A percentile compares a stretch with the other conserved stretches of the same genome.
Evolutionary conservation across 78 protist genomes (phyloP).

Genomic region (Isochrysis galbana): DNA sequence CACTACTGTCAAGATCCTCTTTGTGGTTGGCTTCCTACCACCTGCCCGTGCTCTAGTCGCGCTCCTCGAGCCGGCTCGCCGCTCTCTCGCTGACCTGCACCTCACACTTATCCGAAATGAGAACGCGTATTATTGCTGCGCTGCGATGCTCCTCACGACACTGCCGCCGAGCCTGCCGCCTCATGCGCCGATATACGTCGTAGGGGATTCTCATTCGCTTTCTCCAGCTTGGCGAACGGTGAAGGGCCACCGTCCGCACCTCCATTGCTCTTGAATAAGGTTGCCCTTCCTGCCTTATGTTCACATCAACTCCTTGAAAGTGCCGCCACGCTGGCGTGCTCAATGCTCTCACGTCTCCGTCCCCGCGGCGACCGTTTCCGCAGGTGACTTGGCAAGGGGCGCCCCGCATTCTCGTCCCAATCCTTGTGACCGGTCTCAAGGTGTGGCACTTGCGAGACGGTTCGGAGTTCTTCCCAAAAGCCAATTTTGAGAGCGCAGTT

Average conservation of each 20-base stretch:
- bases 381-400: slow-evolving; percentile 30
- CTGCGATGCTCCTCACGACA: slow-evolving; percentile 54
- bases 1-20: slow-evolving; percentile 75
- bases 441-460: slow-evolving; percentile 60
- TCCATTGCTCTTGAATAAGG: too few species aligned
- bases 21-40: slow-evolving; percentile 63
- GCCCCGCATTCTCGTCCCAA: slow-evolving; percentile 55
- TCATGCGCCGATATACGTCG: slow-evolving; percentile 57
- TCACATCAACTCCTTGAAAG: too few species aligned
- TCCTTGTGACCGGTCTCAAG: slow-evolving; percentile 85
- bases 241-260: too few species aligned
- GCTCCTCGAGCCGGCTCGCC: slow-evolving; percentile 33
- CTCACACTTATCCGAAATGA: slow-evolving; percentile 78
- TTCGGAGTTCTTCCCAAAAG: slow-evolving; percentile 81
- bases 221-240: slow-evolving; percentile 73
- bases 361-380: too few species aligned
- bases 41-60: slow-evolving; percentile 54
- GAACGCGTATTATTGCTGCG: slow-evolving; percentile 79
- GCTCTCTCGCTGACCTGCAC: slow-evolving; percentile 55
- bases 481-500: slow-evolving; percentile 57
- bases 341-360: too few species aligned
- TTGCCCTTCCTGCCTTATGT: too few species aligned
- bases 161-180: background rate
- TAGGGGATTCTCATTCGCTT: slow-evolving; percentile 84
- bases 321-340: too few species aligned